phyloP scores from a whole-genome alignment of 2,329 filamentous ascomycete genomes.

The Diplodia seriata region DNA sequence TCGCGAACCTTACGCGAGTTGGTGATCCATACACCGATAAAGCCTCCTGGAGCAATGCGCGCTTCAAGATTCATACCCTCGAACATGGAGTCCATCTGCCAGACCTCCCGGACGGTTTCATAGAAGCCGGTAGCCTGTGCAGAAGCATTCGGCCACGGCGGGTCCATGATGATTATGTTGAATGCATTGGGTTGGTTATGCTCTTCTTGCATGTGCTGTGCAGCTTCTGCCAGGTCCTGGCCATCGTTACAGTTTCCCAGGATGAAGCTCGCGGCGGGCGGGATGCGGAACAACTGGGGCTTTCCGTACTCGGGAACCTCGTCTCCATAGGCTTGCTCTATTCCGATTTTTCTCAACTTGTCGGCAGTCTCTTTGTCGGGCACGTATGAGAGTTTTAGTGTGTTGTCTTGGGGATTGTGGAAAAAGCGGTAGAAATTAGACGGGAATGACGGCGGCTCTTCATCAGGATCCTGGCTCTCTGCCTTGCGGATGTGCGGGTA shows the following conservation, averaged over 20 bases:
- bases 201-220: slow-evolving; percentile 47
- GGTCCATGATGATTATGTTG: slow-evolving; percentile 74
- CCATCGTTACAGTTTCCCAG: slow-evolving; percentile 40
- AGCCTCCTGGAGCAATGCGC: slow-evolving; percentile 45
- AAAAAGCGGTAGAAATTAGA: background rate
- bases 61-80: slow-evolving; percentile 55
- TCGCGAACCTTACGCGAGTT: slow-evolving; percentile 68
- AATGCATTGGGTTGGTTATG: slow-evolving; percentile 60
- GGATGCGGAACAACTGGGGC: slow-evolving; percentile 52
- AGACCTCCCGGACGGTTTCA: slow-evolving; percentile 55
- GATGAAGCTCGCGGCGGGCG: slow-evolving; percentile 58
- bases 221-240: slow-evolving; percentile 46
- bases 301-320: background rate
- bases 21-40: slow-evolving; percentile 79
- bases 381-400: background rate
- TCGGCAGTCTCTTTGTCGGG: background rate
- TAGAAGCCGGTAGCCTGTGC: slow-evolving; percentile 67
- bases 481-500: background rate
- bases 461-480: background rate
- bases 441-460: background rate
- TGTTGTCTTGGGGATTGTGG: background rate
- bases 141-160: slow-evolving; percentile 82
- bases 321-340: background rate
- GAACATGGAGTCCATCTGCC: slow-evolving; percentile 55
- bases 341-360: background rate